A percentile compares a stretch with the other conserved stretches of the same genome.
phyloP scores from a whole-genome alignment of 345 rosid genomes.

The Nephelium lappaceum region DNA sequence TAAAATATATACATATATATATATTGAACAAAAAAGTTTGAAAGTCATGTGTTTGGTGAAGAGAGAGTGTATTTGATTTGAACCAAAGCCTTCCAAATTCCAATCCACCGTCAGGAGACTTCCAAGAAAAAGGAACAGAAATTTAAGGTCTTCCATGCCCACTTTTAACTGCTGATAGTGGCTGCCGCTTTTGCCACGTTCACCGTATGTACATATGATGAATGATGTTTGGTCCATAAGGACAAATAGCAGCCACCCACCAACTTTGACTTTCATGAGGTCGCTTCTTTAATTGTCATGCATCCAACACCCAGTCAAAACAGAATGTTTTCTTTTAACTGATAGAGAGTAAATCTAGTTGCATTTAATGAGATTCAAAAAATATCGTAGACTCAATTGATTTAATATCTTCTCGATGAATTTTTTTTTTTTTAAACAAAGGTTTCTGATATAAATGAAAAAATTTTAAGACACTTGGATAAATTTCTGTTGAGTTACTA shows the following conservation, averaged over 20 bases:
- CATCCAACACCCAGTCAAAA: not conserved
- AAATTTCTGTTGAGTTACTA: too few relatives aligned
- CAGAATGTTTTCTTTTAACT: too few relatives aligned
- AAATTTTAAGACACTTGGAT: too few relatives aligned
- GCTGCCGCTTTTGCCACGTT: not conserved
- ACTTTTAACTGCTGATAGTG: not conserved
- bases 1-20: too few relatives aligned
- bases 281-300: not conserved
- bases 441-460: too few relatives aligned
- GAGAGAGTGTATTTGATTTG: slow-evolving; percentile 7
- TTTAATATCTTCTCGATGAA: too few relatives aligned
- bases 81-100: not conserved
- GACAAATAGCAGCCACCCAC: not conserved
- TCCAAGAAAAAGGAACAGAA: too few relatives aligned
- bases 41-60: slow-evolving; percentile 15
- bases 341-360: too few relatives aligned
- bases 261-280: not conserved
- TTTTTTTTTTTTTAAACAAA: too few relatives aligned
- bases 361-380: too few relatives aligned
- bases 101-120: too few relatives aligned
- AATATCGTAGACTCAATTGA: too few relatives aligned
- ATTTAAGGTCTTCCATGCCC: not conserved
- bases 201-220: not conserved
- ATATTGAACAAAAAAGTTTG: not conserved
- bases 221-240: not conserved